Percentiles rank a stretch among this genome's conserved stretches.
phyloP scores from a whole-genome alignment of 345 rosid genomes.

The Kernera saxatilis region DNA sequence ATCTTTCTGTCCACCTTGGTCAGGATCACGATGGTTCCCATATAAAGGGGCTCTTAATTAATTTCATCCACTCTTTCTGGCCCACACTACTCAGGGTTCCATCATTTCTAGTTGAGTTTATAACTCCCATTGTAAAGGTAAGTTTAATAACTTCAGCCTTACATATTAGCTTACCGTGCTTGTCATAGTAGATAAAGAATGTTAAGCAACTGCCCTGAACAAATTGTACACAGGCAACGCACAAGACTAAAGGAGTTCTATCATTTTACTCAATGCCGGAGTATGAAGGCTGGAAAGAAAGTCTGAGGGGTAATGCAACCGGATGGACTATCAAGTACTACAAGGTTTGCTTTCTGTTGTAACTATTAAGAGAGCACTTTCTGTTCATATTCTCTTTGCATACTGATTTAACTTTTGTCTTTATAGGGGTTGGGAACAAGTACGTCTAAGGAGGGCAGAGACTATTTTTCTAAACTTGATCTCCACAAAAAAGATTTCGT shows the following conservation, averaged over 20 bases:
- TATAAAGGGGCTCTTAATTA: slow-evolving; percentile 89
- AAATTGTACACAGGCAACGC: slow-evolving; percentile 51
- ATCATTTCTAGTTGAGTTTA: slow-evolving; percentile 88
- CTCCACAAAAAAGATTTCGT: slow-evolving; percentile 81
- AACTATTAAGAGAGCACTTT: not conserved
- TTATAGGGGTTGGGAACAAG: slow-evolving; percentile 94
- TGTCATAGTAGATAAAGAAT: not conserved
- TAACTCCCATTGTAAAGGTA: slow-evolving; percentile 97
- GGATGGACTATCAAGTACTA: slow-evolving; percentile 92
- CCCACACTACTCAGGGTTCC: slow-evolving; percentile 80
- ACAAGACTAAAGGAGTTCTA: slow-evolving; percentile 40
- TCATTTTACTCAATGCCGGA: slow-evolving; percentile 93
- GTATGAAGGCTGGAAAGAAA: slow-evolving; percentile 82
- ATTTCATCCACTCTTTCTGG: slow-evolving; percentile 95
- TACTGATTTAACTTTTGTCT: not conserved
- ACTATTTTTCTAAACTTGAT: slow-evolving; percentile 54
- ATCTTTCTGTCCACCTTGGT: slow-evolving; percentile 13
- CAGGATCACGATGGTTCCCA: slow-evolving; percentile 99
- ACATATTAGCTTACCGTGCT: not conserved
- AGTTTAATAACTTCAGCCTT: not conserved
- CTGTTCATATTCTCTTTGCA: not conserved
- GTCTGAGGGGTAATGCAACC: slow-evolving; percentile 53
- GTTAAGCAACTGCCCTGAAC: not conserved
- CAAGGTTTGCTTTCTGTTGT: slow-evolving; percentile 54
- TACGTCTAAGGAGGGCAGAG: slow-evolving; percentile 64